These are phyloP conservation scores for Gnetum montanum DNA, from an alignment of 75 land plant genomes.

Conservation along the genomic window DNA sequence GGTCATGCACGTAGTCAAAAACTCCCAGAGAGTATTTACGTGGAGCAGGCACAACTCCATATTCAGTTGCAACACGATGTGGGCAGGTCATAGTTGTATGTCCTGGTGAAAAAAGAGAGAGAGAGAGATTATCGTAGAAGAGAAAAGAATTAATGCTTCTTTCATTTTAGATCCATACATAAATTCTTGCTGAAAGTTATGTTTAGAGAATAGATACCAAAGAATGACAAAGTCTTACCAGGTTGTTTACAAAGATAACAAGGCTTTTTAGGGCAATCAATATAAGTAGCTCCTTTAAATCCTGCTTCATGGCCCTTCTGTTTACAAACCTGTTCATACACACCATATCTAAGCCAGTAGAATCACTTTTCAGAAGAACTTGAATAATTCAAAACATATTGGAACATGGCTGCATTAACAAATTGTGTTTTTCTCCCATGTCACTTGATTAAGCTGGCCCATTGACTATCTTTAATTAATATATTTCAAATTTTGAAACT, in stretches of 20 bases:
- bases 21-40: constrained; percentile 32
- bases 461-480: too few species aligned
- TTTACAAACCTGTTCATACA: constrained; percentile 70
- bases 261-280: constrained; percentile 92
- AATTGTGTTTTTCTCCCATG: background rate
- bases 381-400: constrained; percentile 1
- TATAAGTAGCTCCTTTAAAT: constrained; percentile 83
- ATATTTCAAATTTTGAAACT: background rate
- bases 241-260: constrained; percentile 93
- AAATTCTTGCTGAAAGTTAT: background rate
- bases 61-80: constrained; percentile 77
- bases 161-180: background rate
- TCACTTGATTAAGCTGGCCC: too few species aligned
- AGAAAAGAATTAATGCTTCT: constrained; percentile 7
- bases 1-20: constrained; percentile 61
- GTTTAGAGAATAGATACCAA: background rate
- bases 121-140: background rate
- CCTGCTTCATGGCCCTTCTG: constrained; percentile 88
- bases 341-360: background rate
- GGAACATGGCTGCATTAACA: background rate
- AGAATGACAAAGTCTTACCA: constrained; percentile 37
- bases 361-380: constrained; percentile 1
- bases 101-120: constrained; percentile 37
- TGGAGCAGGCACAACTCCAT: constrained; percentile 74
- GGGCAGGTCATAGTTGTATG: constrained; percentile 94